Percentiles rank a stretch among this genome's conserved stretches.
phyloP scores from a whole-genome alignment of 495 filamentous ascomycete species.

The Tetracladium setigerum region DNA sequence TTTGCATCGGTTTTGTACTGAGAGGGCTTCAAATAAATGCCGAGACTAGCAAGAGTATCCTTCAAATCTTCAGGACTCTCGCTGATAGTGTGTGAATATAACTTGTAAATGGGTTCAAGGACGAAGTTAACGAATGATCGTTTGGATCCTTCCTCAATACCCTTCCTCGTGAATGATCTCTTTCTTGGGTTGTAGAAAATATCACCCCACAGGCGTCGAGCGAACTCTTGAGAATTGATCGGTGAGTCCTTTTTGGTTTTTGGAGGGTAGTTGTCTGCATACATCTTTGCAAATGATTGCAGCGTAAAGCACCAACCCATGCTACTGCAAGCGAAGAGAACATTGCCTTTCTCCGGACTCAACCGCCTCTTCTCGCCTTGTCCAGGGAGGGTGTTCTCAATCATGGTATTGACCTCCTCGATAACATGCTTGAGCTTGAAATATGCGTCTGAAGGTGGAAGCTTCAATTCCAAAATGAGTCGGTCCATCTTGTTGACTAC shows the following conservation, averaged over 20 bases:
- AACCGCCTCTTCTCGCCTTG: slow-evolving; percentile 71
- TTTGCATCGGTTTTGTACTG: slow-evolving; percentile 87
- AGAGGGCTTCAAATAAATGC: slow-evolving; percentile 81
- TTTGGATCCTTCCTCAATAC: slow-evolving; percentile 69
- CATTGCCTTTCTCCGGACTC: slow-evolving; percentile 95
- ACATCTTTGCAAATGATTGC: slow-evolving; percentile 91
- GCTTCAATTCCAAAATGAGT: slow-evolving; percentile 86
- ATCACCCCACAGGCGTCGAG: slow-evolving; percentile 84
- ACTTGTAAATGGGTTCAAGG: slow-evolving; percentile 93
- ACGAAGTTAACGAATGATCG: slow-evolving; percentile 92
- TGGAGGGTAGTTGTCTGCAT: slow-evolving; percentile 66
- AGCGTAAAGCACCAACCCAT: slow-evolving; percentile 98
- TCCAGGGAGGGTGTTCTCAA: slow-evolving; percentile 80
- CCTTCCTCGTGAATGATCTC: slow-evolving; percentile 85
- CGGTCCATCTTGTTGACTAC: slow-evolving; percentile 97
- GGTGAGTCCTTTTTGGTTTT: slow-evolving; percentile 36
- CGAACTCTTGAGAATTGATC: slow-evolving; percentile 73
- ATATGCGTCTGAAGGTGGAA: slow-evolving; percentile 92
- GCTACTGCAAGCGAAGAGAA: slow-evolving; percentile 83
- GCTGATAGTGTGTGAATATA: slow-evolving; percentile 93
- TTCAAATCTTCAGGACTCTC: slow-evolving; percentile 84
- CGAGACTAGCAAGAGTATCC: slow-evolving; percentile 67
- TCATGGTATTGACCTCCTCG: slow-evolving; percentile 93
- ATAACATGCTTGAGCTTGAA: slow-evolving; percentile 98
- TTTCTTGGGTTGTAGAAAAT: slow-evolving; percentile 90